Evolutionary conservation across 352 stramenopile species (phyloP).

Genomic region (Pythium monospermum): DNA sequence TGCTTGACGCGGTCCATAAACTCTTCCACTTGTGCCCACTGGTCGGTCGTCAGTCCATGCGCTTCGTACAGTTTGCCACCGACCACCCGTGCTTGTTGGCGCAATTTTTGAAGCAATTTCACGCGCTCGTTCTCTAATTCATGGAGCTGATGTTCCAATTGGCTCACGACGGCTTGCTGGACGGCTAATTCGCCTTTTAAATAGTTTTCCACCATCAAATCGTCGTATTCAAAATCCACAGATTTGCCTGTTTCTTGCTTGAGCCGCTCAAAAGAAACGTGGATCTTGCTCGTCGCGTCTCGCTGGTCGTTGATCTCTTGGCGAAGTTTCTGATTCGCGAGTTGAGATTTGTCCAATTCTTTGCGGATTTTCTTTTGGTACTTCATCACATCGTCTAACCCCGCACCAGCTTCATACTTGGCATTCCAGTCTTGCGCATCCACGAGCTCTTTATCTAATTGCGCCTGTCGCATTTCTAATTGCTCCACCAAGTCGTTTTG

Average conservation of each 20-base stretch:
- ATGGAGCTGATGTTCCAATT: constrained; percentile 60
- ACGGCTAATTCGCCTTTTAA: constrained; percentile 54
- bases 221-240: constrained; percentile 51
- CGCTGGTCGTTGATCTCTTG: constrained; percentile 57
- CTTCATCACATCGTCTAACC: constrained; percentile 67
- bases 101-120: constrained; percentile 46
- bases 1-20: constrained; percentile 64
- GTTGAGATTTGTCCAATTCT: constrained; percentile 55
- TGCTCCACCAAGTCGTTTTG: constrained; percentile 43
- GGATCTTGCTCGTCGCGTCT: constrained; percentile 47
- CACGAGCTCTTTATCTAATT: constrained; percentile 52
- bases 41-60: constrained; percentile 49
- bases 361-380: constrained; percentile 67
- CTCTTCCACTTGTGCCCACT: constrained; percentile 53
- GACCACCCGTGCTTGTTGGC: constrained; percentile 44
- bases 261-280: constrained; percentile 52
- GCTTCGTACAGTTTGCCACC: constrained; percentile 49
- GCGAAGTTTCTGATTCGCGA: constrained; percentile 51
- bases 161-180: constrained; percentile 44
- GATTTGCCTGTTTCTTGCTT: constrained; percentile 49
- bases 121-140: constrained; percentile 61
- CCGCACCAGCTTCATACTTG: constrained; percentile 59
- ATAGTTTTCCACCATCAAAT: constrained; percentile 43
- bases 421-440: constrained; percentile 61
- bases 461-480: constrained; percentile 44